Evolutionary conservation across 2,329 filamentous ascomycete species (phyloP), one percentile per base, ranked within the genome.

Genomic region (Microsporum canis): DNA sequence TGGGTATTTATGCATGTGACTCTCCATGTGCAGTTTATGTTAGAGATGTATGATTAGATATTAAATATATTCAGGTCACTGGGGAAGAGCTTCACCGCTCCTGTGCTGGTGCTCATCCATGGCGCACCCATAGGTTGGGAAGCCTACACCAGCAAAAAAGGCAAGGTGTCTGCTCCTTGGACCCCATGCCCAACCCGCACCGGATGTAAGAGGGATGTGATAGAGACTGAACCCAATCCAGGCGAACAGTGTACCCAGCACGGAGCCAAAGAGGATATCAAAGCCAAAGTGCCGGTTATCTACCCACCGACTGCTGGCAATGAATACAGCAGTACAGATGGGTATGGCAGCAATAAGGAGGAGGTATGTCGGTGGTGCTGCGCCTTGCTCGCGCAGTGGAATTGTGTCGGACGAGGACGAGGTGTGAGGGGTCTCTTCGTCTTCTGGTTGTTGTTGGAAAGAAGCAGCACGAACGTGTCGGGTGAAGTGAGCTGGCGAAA

Each of bases 261-360:
- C 66, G 60, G 86, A 88, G n/a, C 92, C 92, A 64, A 88, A 89
- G 1, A 96, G 75, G 65, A 96, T 88, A 66, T 97, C 92, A 71
- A 96, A 92, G n/a, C 87, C 91, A 71, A 92, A 88, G 73, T 97
- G 92, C 43, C 89, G 85, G 76, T 87, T 95, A 72, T 96, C 87
- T 63, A 87, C 91, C 82, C 87, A 97, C 8, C 92, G 87, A 0
- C 89, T 92, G 33, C 86, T 84, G n/a, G 87, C 81, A 64, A 96
- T 88, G 76, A 91, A 96, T 64, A 91, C 82, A 3, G 91, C 87
- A 0, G 83, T 77, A 61, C 85, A 87, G 65, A 91, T 82, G 1
- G 91, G 91, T 1, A 89, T 73, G 17, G 90, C 77, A 1, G 84
- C 81, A 38, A 92, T 72, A 51, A 86, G 76, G 10, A 95, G 79